Conservation (phyloP, 768 basidiomycete species). For the Calocybe cyanea region DNA sequence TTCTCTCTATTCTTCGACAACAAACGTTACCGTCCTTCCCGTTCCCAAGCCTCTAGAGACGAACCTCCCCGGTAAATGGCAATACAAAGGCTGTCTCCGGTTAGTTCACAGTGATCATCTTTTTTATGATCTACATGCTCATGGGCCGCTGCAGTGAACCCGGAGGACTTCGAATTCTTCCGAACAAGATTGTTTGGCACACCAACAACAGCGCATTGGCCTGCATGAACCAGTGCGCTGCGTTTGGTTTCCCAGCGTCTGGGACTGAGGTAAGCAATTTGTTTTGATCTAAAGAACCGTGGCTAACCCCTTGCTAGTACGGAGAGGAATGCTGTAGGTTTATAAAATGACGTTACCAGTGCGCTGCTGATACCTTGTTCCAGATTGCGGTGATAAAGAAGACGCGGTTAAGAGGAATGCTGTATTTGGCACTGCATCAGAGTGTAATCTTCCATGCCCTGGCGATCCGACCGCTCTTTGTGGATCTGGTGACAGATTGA, state of each 20-base stretch:
- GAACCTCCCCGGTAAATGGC: slow-evolving; percentile 59
- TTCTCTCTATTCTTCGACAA: slow-evolving; percentile 59
- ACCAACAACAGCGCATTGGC: slow-evolving; percentile 60
- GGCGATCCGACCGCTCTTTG: slow-evolving; percentile 71
- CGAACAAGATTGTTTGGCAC: slow-evolving; percentile 54
- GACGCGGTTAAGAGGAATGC: slow-evolving; percentile 44
- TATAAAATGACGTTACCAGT: neutral
- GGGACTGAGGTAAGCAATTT: slow-evolving; percentile 51
- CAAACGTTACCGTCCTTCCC: slow-evolving; percentile 49
- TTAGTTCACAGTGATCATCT: slow-evolving; percentile 25
- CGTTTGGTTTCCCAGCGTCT: slow-evolving; percentile 68
- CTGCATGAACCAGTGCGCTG: slow-evolving; percentile 66
- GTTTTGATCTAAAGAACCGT: neutral
- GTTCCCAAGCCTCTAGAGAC: slow-evolving; percentile 56
- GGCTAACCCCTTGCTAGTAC: slow-evolving; percentile 30
- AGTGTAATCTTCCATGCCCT: slow-evolving; percentile 55
- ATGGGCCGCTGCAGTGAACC: slow-evolving; percentile 40
- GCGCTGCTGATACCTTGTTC: neutral
- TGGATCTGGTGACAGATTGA: slow-evolving; percentile 52
- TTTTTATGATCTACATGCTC: neutral
- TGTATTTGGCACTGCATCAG: slow-evolving; percentile 35
- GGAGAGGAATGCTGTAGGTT: slow-evolving; percentile 71
- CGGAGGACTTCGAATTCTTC: slow-evolving; percentile 44
- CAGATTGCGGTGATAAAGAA: slow-evolving; percentile 68
- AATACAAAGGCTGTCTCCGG: slow-evolving; percentile 66